Base-by-base conservation (phyloP, 2,329 filamentous ascomycete genomes). In the Fonsecaea erecta region DNA sequence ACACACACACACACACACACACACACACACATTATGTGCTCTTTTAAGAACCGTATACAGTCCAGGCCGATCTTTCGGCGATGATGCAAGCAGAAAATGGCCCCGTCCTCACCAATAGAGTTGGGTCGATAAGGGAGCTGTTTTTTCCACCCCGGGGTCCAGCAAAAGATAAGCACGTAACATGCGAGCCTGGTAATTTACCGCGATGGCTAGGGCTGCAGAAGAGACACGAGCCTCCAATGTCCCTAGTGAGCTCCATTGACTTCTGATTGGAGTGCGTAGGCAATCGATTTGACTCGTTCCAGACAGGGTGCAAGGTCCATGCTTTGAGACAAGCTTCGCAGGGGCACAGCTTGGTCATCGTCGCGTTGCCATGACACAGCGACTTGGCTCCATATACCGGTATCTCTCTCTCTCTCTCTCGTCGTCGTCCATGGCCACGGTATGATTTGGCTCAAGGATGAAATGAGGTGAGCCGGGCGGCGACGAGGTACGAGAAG, bases 51-150 rank as follows among this genome's bases (percentile, higher is more conserved):
- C 21, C 43, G 6, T 48, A 8, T 48, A 48, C 12, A 21, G 9
- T 2, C 8, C 43, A 3, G 18, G 9, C 21, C 32, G 35, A 12
- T 26, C 34, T 28, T 30, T 57, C n/a, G n/a, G 34, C 21, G 12
- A 51, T 59, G 56, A 51, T 59, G 56, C 40, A 35, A 59, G 6
- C n/a, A 32, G 4, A 14, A 32, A 34, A 11, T 18, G 21, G n/a
- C 12, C 16, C 16, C 35, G 18, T 51, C 37, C 26, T 53, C 30
- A 53, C 56, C 56, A 59, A 52, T 59, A 32, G 24, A 51, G 28
- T 51, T 37, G 11, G 12, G 12, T 34, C 32, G 56, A 59, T 59
- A 59, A 59, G 56, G 26, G 26, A 59, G 56, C 43, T 34, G 28
- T 12, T 37, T 37, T 11, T 14, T 52, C 43, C 43, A 48, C 18